phyloP scores from a whole-genome alignment of 2,329 filamentous ascomycete genomes.

The Colletotrichum neosansevieriae region DNA sequence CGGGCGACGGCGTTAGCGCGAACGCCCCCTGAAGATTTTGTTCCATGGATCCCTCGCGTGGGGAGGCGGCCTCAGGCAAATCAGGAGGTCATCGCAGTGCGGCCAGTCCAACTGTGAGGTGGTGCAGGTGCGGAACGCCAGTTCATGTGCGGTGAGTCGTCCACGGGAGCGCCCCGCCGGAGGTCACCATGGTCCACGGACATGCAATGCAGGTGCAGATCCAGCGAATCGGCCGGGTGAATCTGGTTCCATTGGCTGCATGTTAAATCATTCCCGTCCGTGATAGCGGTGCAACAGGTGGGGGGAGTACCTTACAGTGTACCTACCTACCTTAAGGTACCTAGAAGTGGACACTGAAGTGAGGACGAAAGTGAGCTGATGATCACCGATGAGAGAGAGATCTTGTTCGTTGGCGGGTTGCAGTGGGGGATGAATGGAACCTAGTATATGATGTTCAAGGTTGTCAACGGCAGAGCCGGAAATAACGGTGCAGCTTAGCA shows the following conservation, averaged over 20 bases:
- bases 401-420: background rate
- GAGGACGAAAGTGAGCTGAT: conserved; percentile 21
- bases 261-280: conserved; percentile 23
- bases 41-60: conserved; percentile 22
- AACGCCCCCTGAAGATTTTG: conserved; percentile 24
- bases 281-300: conserved; percentile 14
- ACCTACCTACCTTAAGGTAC: too few species aligned
- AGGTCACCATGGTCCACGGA: conserved; percentile 15
- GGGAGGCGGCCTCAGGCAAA: background rate
- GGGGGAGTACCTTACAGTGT: too few species aligned
- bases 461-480: conserved; percentile 20
- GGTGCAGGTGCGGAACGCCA: background rate
- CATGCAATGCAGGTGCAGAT: conserved; percentile 29
- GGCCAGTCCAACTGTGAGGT: background rate
- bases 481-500: conserved; percentile 3
- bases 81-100: background rate
- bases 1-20: conserved; percentile 27
- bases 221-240: conserved; percentile 24
- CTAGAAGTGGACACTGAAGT: background rate
- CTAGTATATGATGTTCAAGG: too few species aligned
- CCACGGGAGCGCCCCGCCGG: conserved; percentile 12
- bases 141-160: conserved; percentile 2
- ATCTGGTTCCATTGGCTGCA: conserved; percentile 28
- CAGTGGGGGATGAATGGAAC: conserved; percentile 2
- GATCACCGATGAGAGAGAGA: background rate